Base-by-base conservation (phyloP, 768 basidiomycete species). In the Mycena filopes region DNA sequence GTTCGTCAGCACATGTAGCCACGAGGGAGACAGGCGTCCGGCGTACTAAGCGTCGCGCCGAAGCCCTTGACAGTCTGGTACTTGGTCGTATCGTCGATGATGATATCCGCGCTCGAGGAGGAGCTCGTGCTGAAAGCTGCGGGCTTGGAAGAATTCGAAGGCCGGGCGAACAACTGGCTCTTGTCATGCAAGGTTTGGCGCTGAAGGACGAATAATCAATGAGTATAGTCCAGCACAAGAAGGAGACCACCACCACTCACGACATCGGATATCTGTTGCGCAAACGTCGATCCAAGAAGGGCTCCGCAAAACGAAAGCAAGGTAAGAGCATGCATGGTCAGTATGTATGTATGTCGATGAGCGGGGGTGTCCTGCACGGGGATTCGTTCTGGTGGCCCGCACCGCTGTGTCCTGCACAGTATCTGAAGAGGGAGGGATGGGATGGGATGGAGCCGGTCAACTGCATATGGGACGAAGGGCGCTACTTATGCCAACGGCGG, bases 41-140 rank as follows among this genome's bases (percentile, higher is more conserved):
- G 4, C 80, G 31, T 63, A 86, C 85, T 86, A 50, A 86, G 74
- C 1, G 79, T 29, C 36, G 78, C 83, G 1, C 84, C 84, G 53
- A 83, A 84, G 16, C 86, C 84, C 60, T 77, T 74, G 50, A 86
- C 76, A 2, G 77, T 74, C 71, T 86, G 86, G 67, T 79, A 80
- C 18, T 76, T 63, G 2, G 73, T 58, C 16, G 73, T 74, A 62
- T 84, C 83, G 49, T 80, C 70, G 8, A 86, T 50, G 47, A 73
- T 75, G 49, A 86, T 86, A 66, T 85, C 79, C 0, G 83, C 83
- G 4, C 6, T 10, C 15, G 59, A 31, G 23, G 49, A 43, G 6
- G 41, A 31, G 1, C 4, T n/a, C 29, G 20, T 10, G 36, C 36
- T 36, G 15, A 60, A 60, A 13, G 7, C 36, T 42, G 41, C 26